Evolutionary conservation across 2,329 filamentous ascomycete species (phyloP).

Genomic region (Ilyonectria destructans): DNA sequence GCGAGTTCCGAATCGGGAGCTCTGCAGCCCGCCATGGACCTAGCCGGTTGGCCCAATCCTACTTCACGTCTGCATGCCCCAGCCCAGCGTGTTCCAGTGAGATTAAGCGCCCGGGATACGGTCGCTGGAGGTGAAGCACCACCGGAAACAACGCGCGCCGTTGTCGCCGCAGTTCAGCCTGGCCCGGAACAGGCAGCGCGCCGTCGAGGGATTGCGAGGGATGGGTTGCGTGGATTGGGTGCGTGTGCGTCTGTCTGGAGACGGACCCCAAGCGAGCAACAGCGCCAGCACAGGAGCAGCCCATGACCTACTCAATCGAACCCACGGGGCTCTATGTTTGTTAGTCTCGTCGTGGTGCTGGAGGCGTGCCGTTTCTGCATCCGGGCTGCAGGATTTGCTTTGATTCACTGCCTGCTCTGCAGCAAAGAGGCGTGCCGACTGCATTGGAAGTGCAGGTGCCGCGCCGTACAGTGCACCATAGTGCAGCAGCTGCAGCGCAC

Average conservation of each 20-base stretch:
- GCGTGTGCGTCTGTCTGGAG: constrained; percentile 1
- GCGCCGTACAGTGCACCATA: constrained; percentile 16
- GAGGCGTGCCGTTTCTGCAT: constrained; percentile 30
- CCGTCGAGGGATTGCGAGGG: constrained; percentile 15
- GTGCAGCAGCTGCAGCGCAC: neutral
- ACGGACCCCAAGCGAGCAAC: constrained; percentile 7
- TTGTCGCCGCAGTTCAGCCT: constrained; percentile 1
- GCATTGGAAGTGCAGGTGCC: constrained; percentile 27
- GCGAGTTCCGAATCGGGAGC: constrained; percentile 46
- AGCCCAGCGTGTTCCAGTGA: constrained; percentile 41
- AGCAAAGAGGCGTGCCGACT: constrained; percentile 29
- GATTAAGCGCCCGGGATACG: constrained; percentile 47
- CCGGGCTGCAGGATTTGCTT: constrained; percentile 27
- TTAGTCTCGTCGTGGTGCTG: constrained; percentile 6
- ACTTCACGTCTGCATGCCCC: constrained; percentile 42
- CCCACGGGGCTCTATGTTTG: constrained; percentile 5
- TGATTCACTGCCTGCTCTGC: constrained; percentile 29
- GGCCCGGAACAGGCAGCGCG: constrained; percentile 25
- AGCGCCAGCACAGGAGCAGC: constrained; percentile 3
- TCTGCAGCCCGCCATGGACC: constrained; percentile 43
- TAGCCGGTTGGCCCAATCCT: constrained; percentile 47
- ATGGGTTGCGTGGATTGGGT: constrained; percentile 11
- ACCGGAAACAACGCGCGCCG: constrained; percentile 25
- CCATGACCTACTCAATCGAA: constrained; percentile 3
- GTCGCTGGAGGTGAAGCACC: constrained; percentile 20